A percentile compares a stretch with the other conserved stretches of the same genome.
Conservation (phyloP, 1,284 basidiomycete genomes). For the Leccinum angustisporum region DNA sequence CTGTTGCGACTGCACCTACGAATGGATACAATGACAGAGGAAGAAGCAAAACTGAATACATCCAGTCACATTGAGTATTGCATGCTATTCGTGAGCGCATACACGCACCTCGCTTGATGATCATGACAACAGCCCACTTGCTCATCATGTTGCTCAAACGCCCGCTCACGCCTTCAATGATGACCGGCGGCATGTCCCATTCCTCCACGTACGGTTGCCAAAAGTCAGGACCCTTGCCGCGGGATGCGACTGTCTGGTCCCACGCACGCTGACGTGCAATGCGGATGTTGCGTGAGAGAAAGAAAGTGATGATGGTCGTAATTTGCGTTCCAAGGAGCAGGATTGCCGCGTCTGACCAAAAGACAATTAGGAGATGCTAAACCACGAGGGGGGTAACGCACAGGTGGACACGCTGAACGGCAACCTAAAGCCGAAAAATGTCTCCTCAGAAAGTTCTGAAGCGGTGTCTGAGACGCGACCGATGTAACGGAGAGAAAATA, state of each 20-base stretch:
- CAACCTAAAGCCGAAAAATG: slow-evolving; percentile 60
- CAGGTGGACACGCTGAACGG: slow-evolving; percentile 71
- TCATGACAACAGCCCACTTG: slow-evolving; percentile 49
- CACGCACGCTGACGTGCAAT: slow-evolving; percentile 76
- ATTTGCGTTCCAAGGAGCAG: slow-evolving; percentile 74
- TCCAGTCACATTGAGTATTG: not conserved
- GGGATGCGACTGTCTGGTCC: slow-evolving; percentile 77
- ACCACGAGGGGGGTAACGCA: slow-evolving; percentile 38
- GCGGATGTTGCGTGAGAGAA: slow-evolving; percentile 75
- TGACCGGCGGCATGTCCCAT: slow-evolving; percentile 69
- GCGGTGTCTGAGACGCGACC: slow-evolving; percentile 34
- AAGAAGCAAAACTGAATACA: slow-evolving; percentile 57
- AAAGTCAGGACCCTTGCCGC: slow-evolving; percentile 79
- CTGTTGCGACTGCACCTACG: slow-evolving; percentile 58
- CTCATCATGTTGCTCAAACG: slow-evolving; percentile 45
- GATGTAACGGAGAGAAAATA: slow-evolving; percentile 17
- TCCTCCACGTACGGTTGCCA: slow-evolving; percentile 89
- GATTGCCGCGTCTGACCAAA: slow-evolving; percentile 64
- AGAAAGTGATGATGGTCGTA: slow-evolving; percentile 73
- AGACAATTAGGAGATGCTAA: not conserved
- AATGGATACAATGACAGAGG: slow-evolving; percentile 74
- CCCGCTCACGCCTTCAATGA: slow-evolving; percentile 32
- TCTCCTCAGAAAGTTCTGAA: slow-evolving; percentile 62
- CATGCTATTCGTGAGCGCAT: not conserved
- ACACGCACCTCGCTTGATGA: slow-evolving; percentile 49